Evolutionary conservation across 2,329 filamentous ascomycete species (phyloP).

Genomic region (Eutypa lata): DNA sequence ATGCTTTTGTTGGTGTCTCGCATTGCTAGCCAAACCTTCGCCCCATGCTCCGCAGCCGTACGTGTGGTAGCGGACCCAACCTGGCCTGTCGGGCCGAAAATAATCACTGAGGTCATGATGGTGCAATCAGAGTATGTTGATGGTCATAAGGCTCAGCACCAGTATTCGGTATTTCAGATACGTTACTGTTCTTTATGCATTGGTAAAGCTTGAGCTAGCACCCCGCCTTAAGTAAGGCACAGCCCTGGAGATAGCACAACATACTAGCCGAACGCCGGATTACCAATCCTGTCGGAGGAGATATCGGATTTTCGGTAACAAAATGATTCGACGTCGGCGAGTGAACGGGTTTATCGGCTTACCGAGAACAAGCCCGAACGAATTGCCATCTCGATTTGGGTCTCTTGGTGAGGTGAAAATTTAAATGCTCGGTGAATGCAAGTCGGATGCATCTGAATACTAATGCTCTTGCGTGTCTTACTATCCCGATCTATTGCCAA

Average conservation of each 20-base stretch:
- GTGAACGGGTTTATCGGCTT: not conserved
- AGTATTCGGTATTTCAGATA: not conserved
- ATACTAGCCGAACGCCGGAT: not conserved
- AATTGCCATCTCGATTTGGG: not conserved
- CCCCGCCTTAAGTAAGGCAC: not conserved
- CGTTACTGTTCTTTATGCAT: not conserved
- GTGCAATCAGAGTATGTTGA: not conserved
- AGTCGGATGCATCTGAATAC: too few species aligned
- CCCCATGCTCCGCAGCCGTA: slow-evolving; percentile 33
- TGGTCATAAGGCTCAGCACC: not conserved
- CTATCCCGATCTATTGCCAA: too few species aligned
- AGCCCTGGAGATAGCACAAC: not conserved
- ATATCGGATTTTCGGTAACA: not conserved
- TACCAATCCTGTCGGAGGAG: not conserved
- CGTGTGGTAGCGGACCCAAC: slow-evolving; percentile 37
- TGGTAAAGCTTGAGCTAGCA: not conserved
- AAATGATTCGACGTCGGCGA: not conserved
- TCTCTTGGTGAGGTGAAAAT: not conserved
- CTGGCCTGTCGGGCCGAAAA: slow-evolving; percentile 47
- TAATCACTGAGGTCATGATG: slow-evolving; percentile 31
- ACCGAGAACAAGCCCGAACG: not conserved
- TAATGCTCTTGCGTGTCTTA: too few species aligned
- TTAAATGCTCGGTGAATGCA: not conserved
- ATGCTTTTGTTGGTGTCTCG: slow-evolving; percentile 40
- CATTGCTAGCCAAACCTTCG: slow-evolving; percentile 44